phyloP scores from a whole-genome alignment of 2,329 filamentous ascomycete genomes.

The Hypoxylon sp. region DNA sequence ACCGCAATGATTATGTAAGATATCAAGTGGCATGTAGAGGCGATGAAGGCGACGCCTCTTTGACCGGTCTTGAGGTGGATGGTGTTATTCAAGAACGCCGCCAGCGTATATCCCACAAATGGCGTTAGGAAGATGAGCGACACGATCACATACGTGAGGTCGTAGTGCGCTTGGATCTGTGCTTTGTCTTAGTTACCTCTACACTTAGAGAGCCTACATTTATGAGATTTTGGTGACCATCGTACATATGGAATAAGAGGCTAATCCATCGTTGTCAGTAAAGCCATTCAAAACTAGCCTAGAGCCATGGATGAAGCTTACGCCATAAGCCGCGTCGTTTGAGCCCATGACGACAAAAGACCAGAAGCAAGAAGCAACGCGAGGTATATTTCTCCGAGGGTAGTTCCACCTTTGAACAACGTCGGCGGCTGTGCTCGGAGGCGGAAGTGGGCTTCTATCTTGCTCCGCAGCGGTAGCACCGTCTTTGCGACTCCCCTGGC shows the following conservation, averaged over 20 bases:
- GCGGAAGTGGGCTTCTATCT: conserved; percentile 32
- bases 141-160: conserved; percentile 60
- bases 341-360: conserved; percentile 69
- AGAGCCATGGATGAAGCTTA: conserved; percentile 52
- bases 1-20: conserved; percentile 72
- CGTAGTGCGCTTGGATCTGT: conserved; percentile 61
- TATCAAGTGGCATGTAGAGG: conserved; percentile 70
- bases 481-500: conserved; percentile 5
- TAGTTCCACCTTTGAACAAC: conserved; percentile 62
- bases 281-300: background rate
- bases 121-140: conserved; percentile 63
- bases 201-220: background rate
- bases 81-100: conserved; percentile 59
- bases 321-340: conserved; percentile 70
- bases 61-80: conserved; percentile 65
- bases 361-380: conserved; percentile 67
- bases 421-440: conserved; percentile 42
- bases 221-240: background rate
- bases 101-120: conserved; percentile 59
- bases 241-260: conserved; percentile 65
- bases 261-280: conserved; percentile 48
- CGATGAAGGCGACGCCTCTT: conserved; percentile 75
- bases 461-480: conserved; percentile 15
- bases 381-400: conserved; percentile 61
- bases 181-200: background rate